Evolutionary conservation across 1,139 yeast species (phyloP), one percentile per base, ranked within the genome.

Genomic region (Geotrichum carabidarum): DNA sequence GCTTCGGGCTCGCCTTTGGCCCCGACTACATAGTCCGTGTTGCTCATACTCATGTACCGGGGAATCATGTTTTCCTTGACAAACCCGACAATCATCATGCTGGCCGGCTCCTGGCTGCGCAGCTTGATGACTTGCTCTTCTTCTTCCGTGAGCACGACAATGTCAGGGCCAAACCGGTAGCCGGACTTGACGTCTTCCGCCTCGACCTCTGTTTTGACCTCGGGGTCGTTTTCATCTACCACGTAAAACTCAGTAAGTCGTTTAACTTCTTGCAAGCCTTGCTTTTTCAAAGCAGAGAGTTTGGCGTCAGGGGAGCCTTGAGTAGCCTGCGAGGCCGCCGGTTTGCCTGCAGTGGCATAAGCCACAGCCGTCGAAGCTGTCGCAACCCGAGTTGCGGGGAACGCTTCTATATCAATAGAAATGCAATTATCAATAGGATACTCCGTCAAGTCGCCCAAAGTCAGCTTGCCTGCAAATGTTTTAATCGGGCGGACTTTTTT

Each of bases 161-260:
- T 70, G 32, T 80, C 78, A n/a, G 81, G 73, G 6, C 95, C 93
- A 63, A 83, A 88, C 59, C 80, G 77, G 67, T 81, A 88, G 0
- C 88, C 95, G 34, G 74, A 74, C 5, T 70, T 8, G 14, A 48
- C 43, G 1, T 43, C 44, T 9, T 42, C 44, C 34, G 50, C 35
- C 27, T 50, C 48, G 9, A 47, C 36, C n/a, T 37, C 42, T 8
- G 37, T 11, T 14, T 12, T 32, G n/a, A 18, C 46, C 5, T 30
- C 49, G 8, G 37, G 32, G 34, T 34, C 45, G n/a, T 17, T 42
- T 43, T 44, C 48, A 22, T 50, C 56, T 1, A 59, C 57, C 12
- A 59, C 55, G 41, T 51, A 58, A 45, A 62, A 62, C 22, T 62
- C 63, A 8, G 64, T 55, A 8, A 51, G 51, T 34, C 52, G 55